Evolutionary conservation across 2,329 filamentous ascomycete genomes (phyloP), one percentile per base, ranked within the genome.

Genomic region (Leptographium radiaticola): DNA sequence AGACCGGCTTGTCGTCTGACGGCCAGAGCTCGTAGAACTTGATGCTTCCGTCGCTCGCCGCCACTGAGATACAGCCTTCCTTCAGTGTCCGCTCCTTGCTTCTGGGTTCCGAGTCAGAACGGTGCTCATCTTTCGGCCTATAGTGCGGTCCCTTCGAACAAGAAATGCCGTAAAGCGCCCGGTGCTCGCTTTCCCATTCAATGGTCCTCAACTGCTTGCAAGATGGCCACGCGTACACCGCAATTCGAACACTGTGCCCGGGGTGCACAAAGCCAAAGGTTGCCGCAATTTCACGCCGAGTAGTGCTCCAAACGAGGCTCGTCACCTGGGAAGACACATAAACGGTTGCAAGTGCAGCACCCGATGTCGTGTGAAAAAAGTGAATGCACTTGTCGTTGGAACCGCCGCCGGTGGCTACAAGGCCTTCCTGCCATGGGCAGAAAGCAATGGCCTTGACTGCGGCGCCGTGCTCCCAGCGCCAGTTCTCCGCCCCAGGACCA

Each of bases 381-480:
- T 95, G 90, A 55, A 98, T 95, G 66, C 89, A 89, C 62, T 89
- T 88, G 70, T 98, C 91, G 63, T 94, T 95, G 47, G 87, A 91
- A 30, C 93, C 93, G 42, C 93, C 91, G 4, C 93, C 89, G 1
- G 91, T 94, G 15, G 93, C 93, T 42, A 98, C 70, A 6, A 98
- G 76, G 4, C 85, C 86, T 30, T 86, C 80, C 54, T 91, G 86
- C 91, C 90, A 98, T 0, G 93, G 91, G 58, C 91, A 95, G 68
- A 97, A 97, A 2, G 93, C 89, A 61, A 97, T 93, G 36, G 93
- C 93, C 68, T 98, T 98, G 60, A 97, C 87, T 2, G 93, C 93
- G 0, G 91, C 91, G 31, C 81, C 81, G 65, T 98, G 89, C 12
- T 74, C 67, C 79, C 89, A 93, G 36, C 77, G 77, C 65, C 95